Percentiles rank a stretch among this genome's conserved stretches.
Conservation (phyloP, 768 basidiomycete species). For the Russula ochroleuca region DNA sequence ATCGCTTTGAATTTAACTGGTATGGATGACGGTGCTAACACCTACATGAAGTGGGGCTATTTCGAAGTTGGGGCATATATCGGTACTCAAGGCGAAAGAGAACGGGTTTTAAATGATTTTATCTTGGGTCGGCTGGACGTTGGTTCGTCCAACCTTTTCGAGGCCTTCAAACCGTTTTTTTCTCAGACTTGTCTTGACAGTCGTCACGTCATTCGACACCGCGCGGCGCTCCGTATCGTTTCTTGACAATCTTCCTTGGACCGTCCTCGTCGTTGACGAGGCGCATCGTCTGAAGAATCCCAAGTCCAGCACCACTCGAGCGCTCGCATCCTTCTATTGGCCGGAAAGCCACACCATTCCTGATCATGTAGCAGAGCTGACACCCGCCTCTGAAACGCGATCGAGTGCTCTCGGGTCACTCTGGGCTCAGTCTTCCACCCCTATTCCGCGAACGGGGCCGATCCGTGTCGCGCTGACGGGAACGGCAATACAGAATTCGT, state of each 20-base stretch:
- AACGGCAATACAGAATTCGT: conserved; percentile 80
- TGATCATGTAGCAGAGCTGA: conserved; percentile 27
- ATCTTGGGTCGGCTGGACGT: conserved; percentile 80
- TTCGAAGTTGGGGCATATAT: conserved; percentile 80
- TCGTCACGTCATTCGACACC: conserved; percentile 77
- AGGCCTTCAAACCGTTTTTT: neutral
- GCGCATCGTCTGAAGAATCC: conserved; percentile 88
- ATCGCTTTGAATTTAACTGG: conserved; percentile 24
- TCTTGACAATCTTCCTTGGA: conserved; percentile 66
- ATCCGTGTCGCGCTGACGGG: conserved; percentile 84
- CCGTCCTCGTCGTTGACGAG: conserved; percentile 79
- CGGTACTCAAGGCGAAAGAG: conserved; percentile 49
- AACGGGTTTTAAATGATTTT: conserved; percentile 62
- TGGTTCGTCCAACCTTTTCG: conserved; percentile 44
- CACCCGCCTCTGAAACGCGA: neutral
- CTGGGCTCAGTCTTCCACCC: neutral
- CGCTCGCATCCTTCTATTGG: conserved; percentile 69
- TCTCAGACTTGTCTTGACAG: conserved; percentile 37
- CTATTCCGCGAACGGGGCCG: conserved; percentile 18
- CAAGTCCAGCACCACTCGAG: conserved; percentile 55
- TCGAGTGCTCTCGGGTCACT: neutral
- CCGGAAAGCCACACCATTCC: conserved; percentile 18
- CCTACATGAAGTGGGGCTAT: conserved; percentile 74
- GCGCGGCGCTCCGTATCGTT: conserved; percentile 66
- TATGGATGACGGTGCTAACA: neutral